Evolutionary conservation across 1,284 basidiomycete genomes (phyloP), one percentile per base, ranked within the genome.

Genomic region (Cutaneotrichosporon dermatis): DNA sequence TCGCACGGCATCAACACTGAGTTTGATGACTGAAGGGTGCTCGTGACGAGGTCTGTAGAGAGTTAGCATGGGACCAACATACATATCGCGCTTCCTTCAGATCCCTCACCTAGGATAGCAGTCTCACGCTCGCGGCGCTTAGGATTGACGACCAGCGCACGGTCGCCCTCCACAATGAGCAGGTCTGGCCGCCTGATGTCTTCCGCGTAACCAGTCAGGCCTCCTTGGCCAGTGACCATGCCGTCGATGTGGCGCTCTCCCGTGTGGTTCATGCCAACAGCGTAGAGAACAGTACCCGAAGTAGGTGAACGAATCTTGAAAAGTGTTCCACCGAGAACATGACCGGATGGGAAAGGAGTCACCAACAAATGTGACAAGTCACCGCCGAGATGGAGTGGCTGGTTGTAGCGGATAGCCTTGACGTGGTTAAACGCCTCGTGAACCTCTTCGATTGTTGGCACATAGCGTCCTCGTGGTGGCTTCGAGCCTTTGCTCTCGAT

Each of bases 261-360:
- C 82, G 93, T 94, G 76, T 99, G 96, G 75, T 99, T 99, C 81
- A 98, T 85, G 68, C 95, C 87, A 15, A 98, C 90, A 10, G 94
- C 95, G 74, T 99, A 96, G 36, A 99, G 82, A 15, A 99, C 88
- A 3, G 96, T 98, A 6, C 94, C 95, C 7, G 92, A 90, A 0
- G 92, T 93, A 2, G 96, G 94, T 1, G 93, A 97, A 42, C 96
- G 88, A 61, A 99, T 89, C 76, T 98, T 98, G 94, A 94, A 99
- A 65, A 99, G 89, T 2, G 94, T 93, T 52, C 95, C 96, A 66
- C 96, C 96, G 15, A 99, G 85, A 0, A 92, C 91, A 76, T 98
- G 94, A 0, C 96, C 96, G 10, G 93, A 90, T 65, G 90, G 90
- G 80, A 96, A 97, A 0, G 96, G 94, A 13, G 94, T 96, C 63